Evolutionary conservation across 495 filamentous ascomycete genomes (phyloP), one percentile per base, ranked within the genome.

Genomic region (Sphaerosporella brunnea): DNA sequence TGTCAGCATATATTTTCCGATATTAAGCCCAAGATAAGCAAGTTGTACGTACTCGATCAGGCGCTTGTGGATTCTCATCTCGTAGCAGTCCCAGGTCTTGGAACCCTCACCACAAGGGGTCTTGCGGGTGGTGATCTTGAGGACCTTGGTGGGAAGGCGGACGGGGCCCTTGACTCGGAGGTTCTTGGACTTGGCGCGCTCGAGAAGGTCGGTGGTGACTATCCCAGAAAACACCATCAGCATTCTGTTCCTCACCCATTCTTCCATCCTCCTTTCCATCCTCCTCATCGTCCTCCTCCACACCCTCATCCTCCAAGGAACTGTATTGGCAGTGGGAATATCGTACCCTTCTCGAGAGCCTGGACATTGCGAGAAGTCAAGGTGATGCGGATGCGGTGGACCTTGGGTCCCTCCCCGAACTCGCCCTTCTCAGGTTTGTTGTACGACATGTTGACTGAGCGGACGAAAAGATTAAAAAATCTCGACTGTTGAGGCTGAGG

Each of bases 1-100:
- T 11, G 19, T 50, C 37, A 45, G 25, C 16, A 23, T 10, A 3
- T 15, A 9, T n/a, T 23, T 4, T 19, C 5, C n/a, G n/a, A n/a
- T n/a, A n/a, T n/a, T n/a, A n/a, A n/a, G n/a, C n/a, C n/a, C n/a
- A n/a, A n/a, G n/a, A n/a, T n/a, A n/a, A n/a, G n/a, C n/a, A n/a
- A n/a, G n/a, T n/a, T 2, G 20, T 47, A 74, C 79, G 62, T 64
- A 87, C 82, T 90, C 83, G 67, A 93, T 92, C 63, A 92, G 77
- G 65, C 88, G 83, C 78, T 96, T 96, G 75, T 96, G 86, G 65
- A 96, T 92, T 72, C 90, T 80, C 87, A 96, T 92, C 80, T 97
- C 92, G 69, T 76, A 96, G 66, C 73, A 79, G 70, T 97, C 90
- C 90, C 90, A 96, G 64, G 90, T 97, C 81, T 97, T 97, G 66